Percentiles rank a stretch among this genome's conserved stretches.
These are phyloP conservation scores for Colletotrichum endophyticum DNA, from an alignment of 2,329 filamentous ascomycete genomes.

Conservation along the genomic window DNA sequence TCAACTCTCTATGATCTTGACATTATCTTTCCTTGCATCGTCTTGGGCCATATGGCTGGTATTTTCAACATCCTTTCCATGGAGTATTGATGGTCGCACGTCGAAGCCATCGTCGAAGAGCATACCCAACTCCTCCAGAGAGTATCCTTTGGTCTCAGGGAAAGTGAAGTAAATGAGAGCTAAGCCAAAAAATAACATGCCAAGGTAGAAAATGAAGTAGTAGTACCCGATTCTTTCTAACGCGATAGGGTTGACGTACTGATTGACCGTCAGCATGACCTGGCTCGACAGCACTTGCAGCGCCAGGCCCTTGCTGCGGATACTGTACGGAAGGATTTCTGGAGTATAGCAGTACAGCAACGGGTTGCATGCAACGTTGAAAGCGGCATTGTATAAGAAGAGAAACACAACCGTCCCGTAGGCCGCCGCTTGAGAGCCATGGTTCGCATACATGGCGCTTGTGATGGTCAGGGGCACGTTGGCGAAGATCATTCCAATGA, in stretches of 20 bases:
- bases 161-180: slow-evolving; percentile 32
- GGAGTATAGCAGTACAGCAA: slow-evolving; percentile 33
- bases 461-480: slow-evolving; percentile 16
- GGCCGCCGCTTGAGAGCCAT: neutral
- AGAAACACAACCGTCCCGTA: slow-evolving; percentile 32
- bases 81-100: neutral
- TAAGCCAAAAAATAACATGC: slow-evolving; percentile 22
- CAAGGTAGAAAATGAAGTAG: slow-evolving; percentile 49
- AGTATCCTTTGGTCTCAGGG: slow-evolving; percentile 32
- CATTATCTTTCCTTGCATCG: neutral
- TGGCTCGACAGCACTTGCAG: neutral
- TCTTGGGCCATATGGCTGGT: neutral
- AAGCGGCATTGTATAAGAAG: slow-evolving; percentile 41
- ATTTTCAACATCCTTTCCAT: neutral
- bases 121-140: slow-evolving; percentile 40
- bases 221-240: slow-evolving; percentile 44
- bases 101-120: neutral
- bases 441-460: slow-evolving; percentile 21
- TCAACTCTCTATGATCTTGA: neutral
- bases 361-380: slow-evolving; percentile 38
- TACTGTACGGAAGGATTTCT: slow-evolving; percentile 29
- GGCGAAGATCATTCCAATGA: slow-evolving; percentile 19
- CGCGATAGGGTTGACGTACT: slow-evolving; percentile 46
- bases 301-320: slow-evolving; percentile 14
- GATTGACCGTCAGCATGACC: slow-evolving; percentile 20